Evolutionary conservation across 2,329 filamentous ascomycete genomes (phyloP).

Genomic region (Pezicula neosporulosa): DNA sequence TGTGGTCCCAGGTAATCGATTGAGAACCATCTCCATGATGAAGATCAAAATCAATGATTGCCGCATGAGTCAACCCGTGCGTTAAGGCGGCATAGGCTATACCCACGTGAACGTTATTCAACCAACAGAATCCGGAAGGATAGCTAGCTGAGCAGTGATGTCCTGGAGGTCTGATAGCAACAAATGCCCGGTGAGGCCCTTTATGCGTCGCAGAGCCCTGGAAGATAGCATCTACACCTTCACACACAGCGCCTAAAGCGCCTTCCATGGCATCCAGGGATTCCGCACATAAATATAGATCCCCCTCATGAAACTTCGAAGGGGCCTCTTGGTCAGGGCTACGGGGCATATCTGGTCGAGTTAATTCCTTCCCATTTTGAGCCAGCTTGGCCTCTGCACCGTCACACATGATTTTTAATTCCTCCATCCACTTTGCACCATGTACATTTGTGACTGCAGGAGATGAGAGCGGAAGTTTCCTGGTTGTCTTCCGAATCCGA

Average conservation of each 20-base stretch:
- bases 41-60: conserved; percentile 88
- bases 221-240: conserved; percentile 87
- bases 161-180: conserved; percentile 87
- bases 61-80: conserved; percentile 88
- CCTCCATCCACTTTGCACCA: conserved; percentile 89
- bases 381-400: conserved; percentile 75
- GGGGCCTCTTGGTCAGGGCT: conserved; percentile 38
- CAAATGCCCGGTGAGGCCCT: conserved; percentile 75
- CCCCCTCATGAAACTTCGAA: conserved; percentile 73
- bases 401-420: conserved; percentile 81
- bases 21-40: conserved; percentile 97
- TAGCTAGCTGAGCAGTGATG: conserved; percentile 90
- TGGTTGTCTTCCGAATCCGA: conserved; percentile 75
- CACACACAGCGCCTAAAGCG: conserved; percentile 86
- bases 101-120: conserved; percentile 97
- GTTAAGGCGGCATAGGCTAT: conserved; percentile 84
- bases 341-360: conserved; percentile 61
- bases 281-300: conserved; percentile 85
- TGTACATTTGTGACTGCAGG: conserved; percentile 86
- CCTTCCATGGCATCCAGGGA: conserved; percentile 87
- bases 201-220: conserved; percentile 38
- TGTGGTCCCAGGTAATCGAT: conserved; percentile 87
- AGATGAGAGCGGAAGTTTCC: conserved; percentile 68
- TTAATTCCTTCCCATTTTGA: conserved; percentile 72
- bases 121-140: conserved; percentile 96